Base-by-base conservation (phyloP, 345 rosid genomes). In the Dipteronia sinensis region DNA sequence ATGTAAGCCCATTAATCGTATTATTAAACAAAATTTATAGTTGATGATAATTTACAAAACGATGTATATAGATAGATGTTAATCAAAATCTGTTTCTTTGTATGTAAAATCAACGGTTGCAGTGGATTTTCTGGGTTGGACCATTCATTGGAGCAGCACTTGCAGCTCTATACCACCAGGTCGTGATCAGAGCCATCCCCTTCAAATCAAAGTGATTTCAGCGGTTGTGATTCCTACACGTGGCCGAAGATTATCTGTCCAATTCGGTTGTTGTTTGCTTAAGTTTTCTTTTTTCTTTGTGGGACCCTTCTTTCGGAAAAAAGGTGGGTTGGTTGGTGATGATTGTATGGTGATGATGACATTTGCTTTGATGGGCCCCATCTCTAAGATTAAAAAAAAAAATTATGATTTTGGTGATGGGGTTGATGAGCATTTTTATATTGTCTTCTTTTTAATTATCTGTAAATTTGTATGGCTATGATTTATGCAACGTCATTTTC, bases 91-190 rank as follows among this genome's bases (percentile, higher is more conserved):
- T 17, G 1, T 8, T 34, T 7, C 38, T 31, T 70, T 2, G 8
- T 46, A 3, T 56, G 8, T 56, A n/a, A 58, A 6, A 7, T 58
- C 10, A 44, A 58, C 8, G 63, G 22, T 22, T 73, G 82, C 87
- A 90, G 94, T 91, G 95, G 95, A 82, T 91, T 3, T 91, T 91
- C 84, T 91, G 95, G 95, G 90, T 91, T 0, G 95, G 95, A 25
- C 95, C 95, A 56, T 88, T 91, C 80, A 74, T 88, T 27, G 95
- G 95, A 19, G 95, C 95, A 38, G 90, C 87, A 34, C 89, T 91
- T 20, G 95, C 95, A n/a, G 95, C 95, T 59, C 77, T 91, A 2
- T 91, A 91, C 84, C 95, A 91, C 81, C 83, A 75, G 19, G 87
- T 91, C 55, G 92, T 91, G 82, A 91, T 91, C 84, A 88, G 95